phyloP scores from a whole-genome alignment of 2,329 filamentous ascomycete genomes.

The Colletotrichum scovillei region DNA sequence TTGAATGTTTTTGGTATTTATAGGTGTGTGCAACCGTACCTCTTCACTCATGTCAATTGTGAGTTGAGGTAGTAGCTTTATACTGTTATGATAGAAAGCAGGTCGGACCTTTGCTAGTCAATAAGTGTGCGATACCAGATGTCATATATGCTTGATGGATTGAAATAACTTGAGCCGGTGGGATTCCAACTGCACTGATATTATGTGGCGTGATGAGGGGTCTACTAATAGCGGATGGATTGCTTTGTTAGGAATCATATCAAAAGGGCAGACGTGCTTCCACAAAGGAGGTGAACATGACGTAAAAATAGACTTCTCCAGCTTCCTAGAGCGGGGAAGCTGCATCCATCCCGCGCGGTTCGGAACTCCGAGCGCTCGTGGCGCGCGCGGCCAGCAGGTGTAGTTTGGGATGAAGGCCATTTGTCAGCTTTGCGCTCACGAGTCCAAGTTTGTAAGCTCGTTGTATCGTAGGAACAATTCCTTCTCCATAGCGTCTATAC shows the following conservation, averaged over 20 bases:
- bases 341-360: slow-evolving; percentile 22
- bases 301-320: background rate
- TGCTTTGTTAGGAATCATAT: background rate
- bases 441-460: background rate
- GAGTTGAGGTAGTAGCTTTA: background rate
- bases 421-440: background rate
- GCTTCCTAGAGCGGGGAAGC: background rate
- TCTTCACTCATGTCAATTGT: slow-evolving; percentile 7
- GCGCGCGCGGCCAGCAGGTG: background rate
- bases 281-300: background rate
- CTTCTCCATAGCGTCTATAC: no score
- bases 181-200: background rate
- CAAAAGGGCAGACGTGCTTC: background rate
- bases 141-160: background rate
- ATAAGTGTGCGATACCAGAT: background rate
- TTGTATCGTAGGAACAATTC: background rate
- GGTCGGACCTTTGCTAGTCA: background rate
- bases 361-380: background rate
- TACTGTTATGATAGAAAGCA: background rate
- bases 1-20: no score
- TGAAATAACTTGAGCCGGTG: background rate
- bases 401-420: background rate
- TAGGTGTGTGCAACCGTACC: background rate
- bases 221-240: background rate
- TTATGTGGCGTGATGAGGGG: background rate